These are phyloP conservation scores for Puccinia triticina DNA, from an alignment of 1,284 basidiomycete genomes.

Conservation along the genomic window DNA sequence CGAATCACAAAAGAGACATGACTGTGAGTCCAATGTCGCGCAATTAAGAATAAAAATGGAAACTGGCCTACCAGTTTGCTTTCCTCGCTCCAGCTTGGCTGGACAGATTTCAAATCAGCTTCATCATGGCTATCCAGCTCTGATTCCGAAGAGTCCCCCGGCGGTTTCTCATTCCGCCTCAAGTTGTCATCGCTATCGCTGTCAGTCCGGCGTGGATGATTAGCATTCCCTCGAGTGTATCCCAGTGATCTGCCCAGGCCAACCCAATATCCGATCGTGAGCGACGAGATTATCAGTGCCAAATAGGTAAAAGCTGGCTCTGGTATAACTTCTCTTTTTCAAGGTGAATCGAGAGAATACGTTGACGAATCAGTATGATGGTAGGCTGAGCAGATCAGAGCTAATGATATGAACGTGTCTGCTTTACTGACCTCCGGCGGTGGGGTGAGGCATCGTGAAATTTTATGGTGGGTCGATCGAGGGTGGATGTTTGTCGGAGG, in stretches of 20 bases:
- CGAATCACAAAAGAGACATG: background rate
- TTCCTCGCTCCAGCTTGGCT: conserved; percentile 34
- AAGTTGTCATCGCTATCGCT: conserved; percentile 41
- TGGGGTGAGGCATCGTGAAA: conserved; percentile 2
- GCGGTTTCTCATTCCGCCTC: background rate
- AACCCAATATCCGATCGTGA: conserved; percentile 51
- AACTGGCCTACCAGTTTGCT: conserved; percentile 41
- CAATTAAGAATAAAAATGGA: background rate
- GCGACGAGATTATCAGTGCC: conserved; percentile 45
- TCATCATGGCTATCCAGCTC: conserved; percentile 19
- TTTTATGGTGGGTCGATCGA: too few species aligned
- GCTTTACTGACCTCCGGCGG: background rate
- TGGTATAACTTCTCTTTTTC: conserved; percentile 27
- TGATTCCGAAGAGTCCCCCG: conserved; percentile 9
- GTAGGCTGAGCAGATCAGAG: background rate
- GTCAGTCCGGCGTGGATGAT: background rate
- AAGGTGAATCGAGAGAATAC: background rate
- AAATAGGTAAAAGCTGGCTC: conserved; percentile 47
- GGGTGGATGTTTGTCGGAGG: too few species aligned
- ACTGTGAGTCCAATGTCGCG: background rate
- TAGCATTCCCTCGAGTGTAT: conserved; percentile 36
- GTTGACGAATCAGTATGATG: background rate
- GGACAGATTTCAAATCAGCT: conserved; percentile 23
- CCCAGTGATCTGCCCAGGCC: conserved; percentile 48
- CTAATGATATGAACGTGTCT: background rate